Conservation (phyloP, 371 early-diverging fungal species). For the Circinella umbellata region DNA sequence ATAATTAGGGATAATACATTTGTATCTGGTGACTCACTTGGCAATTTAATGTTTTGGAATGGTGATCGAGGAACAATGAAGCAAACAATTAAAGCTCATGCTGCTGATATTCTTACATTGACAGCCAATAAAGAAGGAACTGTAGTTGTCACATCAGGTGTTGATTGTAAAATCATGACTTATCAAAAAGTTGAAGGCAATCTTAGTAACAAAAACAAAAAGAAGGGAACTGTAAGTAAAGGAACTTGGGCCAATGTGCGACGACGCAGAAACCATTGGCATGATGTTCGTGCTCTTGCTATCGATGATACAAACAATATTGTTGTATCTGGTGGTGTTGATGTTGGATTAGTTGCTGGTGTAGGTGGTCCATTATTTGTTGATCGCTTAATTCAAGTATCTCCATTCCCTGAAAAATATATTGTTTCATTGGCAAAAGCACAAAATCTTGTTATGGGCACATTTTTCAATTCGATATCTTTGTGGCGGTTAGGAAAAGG, state of each 20-base stretch:
- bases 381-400: slow-evolving; percentile 69
- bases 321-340: slow-evolving; percentile 87
- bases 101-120: slow-evolving; percentile 89
- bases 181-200: slow-evolving; percentile 57
- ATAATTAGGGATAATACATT: slow-evolving; percentile 66
- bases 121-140: slow-evolving; percentile 67
- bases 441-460: slow-evolving; percentile 62
- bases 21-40: slow-evolving; percentile 91
- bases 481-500: slow-evolving; percentile 82
- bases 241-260: slow-evolving; percentile 78
- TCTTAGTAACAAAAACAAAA: slow-evolving; percentile 10
- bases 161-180: slow-evolving; percentile 87
- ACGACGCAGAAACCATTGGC: slow-evolving; percentile 86
- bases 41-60: slow-evolving; percentile 91
- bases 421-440: slow-evolving; percentile 69
- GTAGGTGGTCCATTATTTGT: slow-evolving; percentile 69
- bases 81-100: slow-evolving; percentile 76
- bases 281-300: slow-evolving; percentile 89
- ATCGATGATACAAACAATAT: slow-evolving; percentile 69
- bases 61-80: slow-evolving; percentile 67
- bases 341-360: slow-evolving; percentile 74
- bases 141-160: slow-evolving; percentile 84
- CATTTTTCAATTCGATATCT: slow-evolving; percentile 65
- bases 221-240: slow-evolving; percentile 25
- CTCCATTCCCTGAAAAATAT: slow-evolving; percentile 81